These are phyloP conservation scores for Penicillium arizonense DNA, from an alignment of 495 filamentous ascomycete genomes.

Conservation along the genomic window DNA sequence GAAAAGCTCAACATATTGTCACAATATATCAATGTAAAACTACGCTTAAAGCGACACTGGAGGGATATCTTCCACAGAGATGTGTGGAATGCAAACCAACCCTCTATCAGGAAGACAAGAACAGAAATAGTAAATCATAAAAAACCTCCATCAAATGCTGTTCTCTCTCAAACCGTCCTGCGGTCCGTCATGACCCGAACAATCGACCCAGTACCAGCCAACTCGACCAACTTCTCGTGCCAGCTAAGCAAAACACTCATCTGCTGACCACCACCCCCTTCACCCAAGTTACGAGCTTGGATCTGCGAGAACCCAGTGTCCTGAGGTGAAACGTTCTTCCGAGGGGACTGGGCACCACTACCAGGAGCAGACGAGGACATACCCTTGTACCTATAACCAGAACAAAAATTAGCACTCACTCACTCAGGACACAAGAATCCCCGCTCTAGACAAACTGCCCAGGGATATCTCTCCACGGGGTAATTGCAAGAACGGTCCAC, in stretches of 20 bases:
- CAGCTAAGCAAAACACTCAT: conserved; percentile 94
- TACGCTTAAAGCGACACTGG: conserved; percentile 25
- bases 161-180: conserved; percentile 67
- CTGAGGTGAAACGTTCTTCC: conserved; percentile 68
- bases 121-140: conserved; percentile 13
- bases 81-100: conserved; percentile 26
- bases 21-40: conserved; percentile 32
- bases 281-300: conserved; percentile 62
- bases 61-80: conserved; percentile 17
- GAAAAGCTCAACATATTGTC: conserved; percentile 18
- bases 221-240: conserved; percentile 93
- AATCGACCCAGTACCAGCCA: conserved; percentile 84
- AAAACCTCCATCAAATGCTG: conserved; percentile 2
- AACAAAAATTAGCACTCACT: conserved; percentile 7
- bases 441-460: background rate
- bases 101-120: conserved; percentile 24
- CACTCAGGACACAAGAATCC: background rate
- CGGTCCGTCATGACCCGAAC: conserved; percentile 90
- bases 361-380: conserved; percentile 57
- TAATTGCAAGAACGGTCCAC: conserved; percentile 12
- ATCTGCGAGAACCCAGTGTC: conserved; percentile 83
- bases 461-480: too few species aligned
- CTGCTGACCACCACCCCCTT: conserved; percentile 75
- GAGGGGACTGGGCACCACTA: conserved; percentile 35
- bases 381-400: conserved; percentile 67